phyloP scores from a whole-genome alignment of 2,329 filamentous ascomycete species.

The Aspergillus uvarum region DNA sequence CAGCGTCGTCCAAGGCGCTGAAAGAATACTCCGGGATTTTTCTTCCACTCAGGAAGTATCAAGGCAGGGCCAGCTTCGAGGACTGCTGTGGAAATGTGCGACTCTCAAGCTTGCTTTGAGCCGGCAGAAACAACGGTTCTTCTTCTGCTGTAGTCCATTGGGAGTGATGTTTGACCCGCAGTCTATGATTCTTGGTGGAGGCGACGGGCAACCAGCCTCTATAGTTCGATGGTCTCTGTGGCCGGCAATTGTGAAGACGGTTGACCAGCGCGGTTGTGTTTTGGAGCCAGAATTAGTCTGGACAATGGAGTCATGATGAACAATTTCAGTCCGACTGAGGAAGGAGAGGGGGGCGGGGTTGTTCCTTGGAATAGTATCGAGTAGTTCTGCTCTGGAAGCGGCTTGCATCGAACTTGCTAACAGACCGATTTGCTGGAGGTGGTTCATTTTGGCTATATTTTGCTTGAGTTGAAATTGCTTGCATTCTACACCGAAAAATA shows the following conservation, averaged over 20 bases:
- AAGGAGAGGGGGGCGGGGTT: too few relatives aligned
- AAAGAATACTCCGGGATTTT: neutral
- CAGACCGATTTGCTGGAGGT: too few relatives aligned
- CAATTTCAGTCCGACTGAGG: too few relatives aligned
- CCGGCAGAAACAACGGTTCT: neutral
- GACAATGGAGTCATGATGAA: neutral
- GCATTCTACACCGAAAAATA: too few relatives aligned
- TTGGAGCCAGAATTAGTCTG: slow-evolving; percentile 9
- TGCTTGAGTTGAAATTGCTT: too few relatives aligned
- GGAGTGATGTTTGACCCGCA: neutral
- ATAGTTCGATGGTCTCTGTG: slow-evolving; percentile 8
- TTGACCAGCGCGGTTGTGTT: neutral
- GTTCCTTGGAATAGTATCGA: too few relatives aligned
- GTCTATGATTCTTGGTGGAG: slow-evolving; percentile 3
- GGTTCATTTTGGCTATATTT: too few relatives aligned
- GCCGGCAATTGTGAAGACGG: slow-evolving; percentile 6
- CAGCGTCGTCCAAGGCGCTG: neutral
- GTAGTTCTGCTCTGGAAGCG: too few relatives aligned
- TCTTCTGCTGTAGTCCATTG: neutral
- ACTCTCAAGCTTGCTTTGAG: slow-evolving; percentile 2
- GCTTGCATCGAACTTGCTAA: too few relatives aligned
- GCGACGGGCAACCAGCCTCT: neutral
- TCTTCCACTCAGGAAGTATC: neutral
- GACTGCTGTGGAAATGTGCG: slow-evolving; percentile 7
- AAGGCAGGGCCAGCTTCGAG: neutral